Evolutionary conservation across 176 grass and related monocot genomes (phyloP).

Genomic region (Avena sativa): DNA sequence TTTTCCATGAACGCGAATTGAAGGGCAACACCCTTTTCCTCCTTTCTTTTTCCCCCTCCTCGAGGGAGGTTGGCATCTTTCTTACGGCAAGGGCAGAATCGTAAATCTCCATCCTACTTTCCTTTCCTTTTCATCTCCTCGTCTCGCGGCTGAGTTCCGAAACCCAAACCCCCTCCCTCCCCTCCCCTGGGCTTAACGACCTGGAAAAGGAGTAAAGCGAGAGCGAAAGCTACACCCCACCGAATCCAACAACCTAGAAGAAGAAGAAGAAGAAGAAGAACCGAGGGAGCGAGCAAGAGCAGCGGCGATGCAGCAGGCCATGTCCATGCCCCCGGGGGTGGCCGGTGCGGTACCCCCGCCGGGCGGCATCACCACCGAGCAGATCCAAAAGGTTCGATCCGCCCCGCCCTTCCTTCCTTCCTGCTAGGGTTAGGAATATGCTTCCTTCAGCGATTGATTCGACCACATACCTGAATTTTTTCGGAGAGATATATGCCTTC

Average conservation of each 20-base stretch:
- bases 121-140: neutral
- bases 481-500: neutral
- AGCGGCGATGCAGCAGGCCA: slow-evolving; percentile 76
- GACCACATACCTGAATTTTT: neutral
- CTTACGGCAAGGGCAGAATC: neutral
- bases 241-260: neutral
- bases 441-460: neutral
- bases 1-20: no score
- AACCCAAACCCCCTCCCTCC: neutral
- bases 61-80: neutral
- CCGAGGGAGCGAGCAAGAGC: neutral
- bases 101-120: neutral
- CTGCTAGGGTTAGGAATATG: slow-evolving; percentile 46
- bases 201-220: slow-evolving; percentile 29
- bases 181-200: neutral
- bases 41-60: no score
- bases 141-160: neutral
- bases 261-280: neutral
- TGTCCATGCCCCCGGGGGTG: slow-evolving; percentile 55
- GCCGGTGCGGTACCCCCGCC: slow-evolving; percentile 46
- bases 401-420: neutral
- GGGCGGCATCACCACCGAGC: slow-evolving; percentile 84
- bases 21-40: no score
- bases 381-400: slow-evolving; percentile 86
- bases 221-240: neutral